Conservation (phyloP, 495 filamentous ascomycete genomes). For the Talaromyces adpressus region DNA sequence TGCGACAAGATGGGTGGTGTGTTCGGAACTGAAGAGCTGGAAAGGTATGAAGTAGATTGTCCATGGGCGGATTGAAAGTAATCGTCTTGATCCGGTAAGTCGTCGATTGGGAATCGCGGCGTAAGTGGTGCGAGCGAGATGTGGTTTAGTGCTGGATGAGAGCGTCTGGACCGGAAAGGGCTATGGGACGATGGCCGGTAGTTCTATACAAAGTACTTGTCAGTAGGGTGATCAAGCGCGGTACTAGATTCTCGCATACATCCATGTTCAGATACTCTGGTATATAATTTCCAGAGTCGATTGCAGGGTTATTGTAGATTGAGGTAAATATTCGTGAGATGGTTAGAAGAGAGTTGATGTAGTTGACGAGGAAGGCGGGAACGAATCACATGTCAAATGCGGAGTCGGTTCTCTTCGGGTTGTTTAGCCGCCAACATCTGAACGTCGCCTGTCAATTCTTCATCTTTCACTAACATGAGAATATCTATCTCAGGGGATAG, state of each 20-base stretch:
- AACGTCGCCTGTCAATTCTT: not conserved
- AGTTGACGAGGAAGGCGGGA: not conserved
- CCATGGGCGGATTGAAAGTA: not conserved
- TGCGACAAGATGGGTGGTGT: conserved; percentile 42
- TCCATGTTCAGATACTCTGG: not conserved
- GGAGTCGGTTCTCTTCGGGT: conserved; percentile 1
- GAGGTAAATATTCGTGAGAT: no score
- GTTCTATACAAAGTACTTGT: not conserved
- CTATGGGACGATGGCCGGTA: conserved; percentile 13
- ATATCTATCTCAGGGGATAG: no score
- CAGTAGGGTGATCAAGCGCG: not conserved
- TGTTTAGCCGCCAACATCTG: not conserved
- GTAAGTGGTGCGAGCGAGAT: conserved; percentile 59
- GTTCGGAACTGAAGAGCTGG: conserved; percentile 37
- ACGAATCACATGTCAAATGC: conserved; percentile 8
- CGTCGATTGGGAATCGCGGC: conserved; percentile 55
- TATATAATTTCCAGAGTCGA: no score
- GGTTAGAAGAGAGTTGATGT: not conserved
- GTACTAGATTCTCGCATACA: not conserved
- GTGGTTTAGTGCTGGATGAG: conserved; percentile 40
- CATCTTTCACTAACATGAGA: not conserved
- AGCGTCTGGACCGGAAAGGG: conserved; percentile 35
- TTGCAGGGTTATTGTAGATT: no score
- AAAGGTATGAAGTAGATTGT: conserved; percentile 28
- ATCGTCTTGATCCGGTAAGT: conserved; percentile 10